Conservation (phyloP, 306 rosid species). For the Gleditsia sinensis region DNA sequence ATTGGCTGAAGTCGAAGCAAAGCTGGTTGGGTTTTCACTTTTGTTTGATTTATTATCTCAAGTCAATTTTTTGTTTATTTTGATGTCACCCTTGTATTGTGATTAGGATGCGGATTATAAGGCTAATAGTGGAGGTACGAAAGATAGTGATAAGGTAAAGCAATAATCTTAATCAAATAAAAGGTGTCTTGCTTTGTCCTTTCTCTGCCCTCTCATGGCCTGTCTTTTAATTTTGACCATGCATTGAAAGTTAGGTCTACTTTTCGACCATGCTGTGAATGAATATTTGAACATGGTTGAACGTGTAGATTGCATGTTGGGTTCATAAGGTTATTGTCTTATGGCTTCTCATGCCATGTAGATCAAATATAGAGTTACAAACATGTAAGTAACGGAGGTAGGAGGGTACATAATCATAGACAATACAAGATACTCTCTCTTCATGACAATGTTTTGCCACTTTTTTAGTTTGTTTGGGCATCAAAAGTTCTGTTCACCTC, state of each 20-base stretch:
- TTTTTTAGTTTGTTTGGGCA: neutral
- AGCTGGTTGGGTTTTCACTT: slow-evolving; percentile 51
- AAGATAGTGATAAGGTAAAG: slow-evolving; percentile 51
- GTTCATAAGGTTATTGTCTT: neutral
- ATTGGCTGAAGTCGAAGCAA: slow-evolving; percentile 77
- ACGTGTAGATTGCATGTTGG: neutral
- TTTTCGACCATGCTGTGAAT: neutral
- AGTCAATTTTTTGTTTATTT: neutral
- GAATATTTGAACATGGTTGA: neutral
- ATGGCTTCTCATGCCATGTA: neutral
- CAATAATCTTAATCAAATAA: neutral
- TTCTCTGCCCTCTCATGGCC: neutral
- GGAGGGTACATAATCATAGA: neutral
- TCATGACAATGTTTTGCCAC: neutral
- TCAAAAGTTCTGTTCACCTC: neutral
- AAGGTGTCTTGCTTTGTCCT: neutral
- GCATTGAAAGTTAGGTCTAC: neutral
- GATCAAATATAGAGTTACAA: neutral
- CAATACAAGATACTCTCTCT: neutral
- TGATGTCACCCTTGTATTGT: slow-evolving; percentile 27
- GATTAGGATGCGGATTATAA: slow-evolving; percentile 48
- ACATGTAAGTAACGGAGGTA: neutral
- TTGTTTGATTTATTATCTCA: slow-evolving; percentile 4
- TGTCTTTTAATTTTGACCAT: neutral
- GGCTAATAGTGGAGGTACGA: slow-evolving; percentile 42